These are phyloP conservation scores for Prinsepia uniflora DNA, from an alignment of 306 rosid genomes.

Conservation along the genomic window DNA sequence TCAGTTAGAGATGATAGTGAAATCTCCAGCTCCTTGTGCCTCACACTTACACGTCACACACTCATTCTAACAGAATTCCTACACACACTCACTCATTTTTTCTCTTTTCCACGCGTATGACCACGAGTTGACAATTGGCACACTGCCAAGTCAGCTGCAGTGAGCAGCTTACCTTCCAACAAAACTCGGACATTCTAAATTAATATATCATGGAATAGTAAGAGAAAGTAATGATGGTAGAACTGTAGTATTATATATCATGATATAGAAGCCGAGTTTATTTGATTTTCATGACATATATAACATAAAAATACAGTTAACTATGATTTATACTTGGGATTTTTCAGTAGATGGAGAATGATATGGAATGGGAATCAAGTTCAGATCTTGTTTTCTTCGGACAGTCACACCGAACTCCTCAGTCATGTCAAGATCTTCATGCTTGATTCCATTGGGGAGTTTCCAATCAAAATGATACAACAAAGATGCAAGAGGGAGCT, in stretches of 20 bases:
- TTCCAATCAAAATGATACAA: constrained; percentile 28
- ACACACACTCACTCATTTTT: too few species aligned
- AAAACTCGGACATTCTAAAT: too few species aligned
- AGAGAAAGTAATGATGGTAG: too few species aligned
- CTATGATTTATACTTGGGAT: neutral
- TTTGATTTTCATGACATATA: neutral
- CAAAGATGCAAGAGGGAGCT: constrained; percentile 20
- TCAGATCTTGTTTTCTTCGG: constrained; percentile 1
- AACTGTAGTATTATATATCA: neutral
- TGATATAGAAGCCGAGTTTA: neutral
- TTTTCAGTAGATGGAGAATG: neutral
- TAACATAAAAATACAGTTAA: neutral
- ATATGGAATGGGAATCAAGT: constrained; percentile 19
- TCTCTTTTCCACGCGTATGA: too few species aligned
- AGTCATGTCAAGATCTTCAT: constrained; percentile 24
- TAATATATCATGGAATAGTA: too few species aligned
- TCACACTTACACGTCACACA: too few species aligned
- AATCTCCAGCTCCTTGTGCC: too few species aligned
- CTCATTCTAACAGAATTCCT: too few species aligned
- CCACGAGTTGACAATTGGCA: too few species aligned
- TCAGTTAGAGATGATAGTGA: too few species aligned
- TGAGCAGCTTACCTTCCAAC: too few species aligned
- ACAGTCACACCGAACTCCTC: constrained; percentile 7
- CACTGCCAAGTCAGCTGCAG: too few species aligned
- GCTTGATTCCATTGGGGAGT: constrained; percentile 1